Conservation (phyloP, 352 stramenopile genomes). For the Pythium folliculosum region DNA sequence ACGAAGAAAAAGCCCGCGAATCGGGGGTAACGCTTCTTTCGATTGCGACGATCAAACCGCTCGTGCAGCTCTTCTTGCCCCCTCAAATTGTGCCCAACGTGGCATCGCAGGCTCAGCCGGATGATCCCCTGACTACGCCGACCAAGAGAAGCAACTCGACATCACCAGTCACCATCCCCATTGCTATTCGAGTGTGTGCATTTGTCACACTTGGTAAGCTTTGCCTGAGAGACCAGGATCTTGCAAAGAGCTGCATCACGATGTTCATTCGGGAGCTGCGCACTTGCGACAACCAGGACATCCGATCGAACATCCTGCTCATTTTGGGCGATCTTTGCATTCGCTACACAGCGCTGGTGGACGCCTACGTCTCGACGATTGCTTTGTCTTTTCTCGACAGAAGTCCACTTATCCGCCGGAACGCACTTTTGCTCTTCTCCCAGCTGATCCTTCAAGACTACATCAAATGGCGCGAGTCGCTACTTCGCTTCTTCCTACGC, state of each 20-base stretch:
- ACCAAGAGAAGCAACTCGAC: slow-evolving; percentile 23
- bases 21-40: slow-evolving; percentile 50
- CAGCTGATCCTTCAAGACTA: slow-evolving; percentile 97
- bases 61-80: slow-evolving; percentile 80
- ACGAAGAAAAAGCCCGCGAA: slow-evolving; percentile 64
- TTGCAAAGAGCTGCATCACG: slow-evolving; percentile 94
- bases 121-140: slow-evolving; percentile 25
- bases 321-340: slow-evolving; percentile 97
- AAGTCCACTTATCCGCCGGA: slow-evolving; percentile 90
- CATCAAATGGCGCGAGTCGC: slow-evolving; percentile 97
- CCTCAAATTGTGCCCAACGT: slow-evolving; percentile 48
- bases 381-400: slow-evolving; percentile 86
- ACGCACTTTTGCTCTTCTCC: slow-evolving; percentile 95
- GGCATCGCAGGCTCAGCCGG: slow-evolving; percentile 10
- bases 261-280: slow-evolving; percentile 95
- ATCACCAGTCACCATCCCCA: slow-evolving; percentile 53
- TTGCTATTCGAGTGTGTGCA: slow-evolving; percentile 87
- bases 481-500: slow-evolving; percentile 96
- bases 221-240: slow-evolving; percentile 92
- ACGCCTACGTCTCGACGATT: slow-evolving; percentile 96
- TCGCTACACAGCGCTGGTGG: slow-evolving; percentile 95
- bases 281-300: slow-evolving; percentile 75
- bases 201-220: slow-evolving; percentile 95
- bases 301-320: slow-evolving; percentile 96
- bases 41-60: slow-evolving; percentile 50